Conservation (phyloP, 306 rosid genomes). For the Castanea mollissima region DNA sequence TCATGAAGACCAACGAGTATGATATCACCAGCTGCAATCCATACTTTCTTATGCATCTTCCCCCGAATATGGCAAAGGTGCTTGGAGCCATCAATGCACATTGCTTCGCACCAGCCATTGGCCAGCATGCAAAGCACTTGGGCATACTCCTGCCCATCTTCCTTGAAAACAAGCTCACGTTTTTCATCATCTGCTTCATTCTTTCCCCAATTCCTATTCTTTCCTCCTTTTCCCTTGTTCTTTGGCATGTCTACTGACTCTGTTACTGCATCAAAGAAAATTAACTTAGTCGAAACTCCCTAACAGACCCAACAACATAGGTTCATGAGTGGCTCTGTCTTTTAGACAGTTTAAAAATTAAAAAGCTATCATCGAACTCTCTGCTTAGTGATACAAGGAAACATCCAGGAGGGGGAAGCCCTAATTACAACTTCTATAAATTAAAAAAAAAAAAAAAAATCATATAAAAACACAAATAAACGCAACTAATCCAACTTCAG, state of each 20-base stretch:
- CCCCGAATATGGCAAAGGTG: conserved; percentile 46
- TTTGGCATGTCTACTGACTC: conserved; percentile 37
- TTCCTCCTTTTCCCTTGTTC: conserved; percentile 55
- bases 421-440: too few relatives aligned
- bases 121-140: conserved; percentile 50
- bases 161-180: conserved; percentile 51
- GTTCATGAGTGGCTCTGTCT: not conserved
- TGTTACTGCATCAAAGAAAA: not conserved
- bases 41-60: conserved; percentile 52
- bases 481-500: too few relatives aligned
- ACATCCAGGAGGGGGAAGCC: too few relatives aligned
- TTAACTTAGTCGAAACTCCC: not conserved
- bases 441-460: too few relatives aligned
- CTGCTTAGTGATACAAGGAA: too few relatives aligned
- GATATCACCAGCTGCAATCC: conserved; percentile 56
- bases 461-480: too few relatives aligned
- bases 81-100: conserved; percentile 43
- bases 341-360: too few relatives aligned
- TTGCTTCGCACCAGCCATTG: conserved; percentile 44
- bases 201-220: conserved; percentile 51
- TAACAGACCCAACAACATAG: not conserved
- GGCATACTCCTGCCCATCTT: conserved; percentile 49
- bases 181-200: conserved; percentile 53
- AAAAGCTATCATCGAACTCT: too few relatives aligned
- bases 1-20: conserved; percentile 48